Conservation (phyloP, 257 asterid species). For the Solanum bulbocastanum region DNA sequence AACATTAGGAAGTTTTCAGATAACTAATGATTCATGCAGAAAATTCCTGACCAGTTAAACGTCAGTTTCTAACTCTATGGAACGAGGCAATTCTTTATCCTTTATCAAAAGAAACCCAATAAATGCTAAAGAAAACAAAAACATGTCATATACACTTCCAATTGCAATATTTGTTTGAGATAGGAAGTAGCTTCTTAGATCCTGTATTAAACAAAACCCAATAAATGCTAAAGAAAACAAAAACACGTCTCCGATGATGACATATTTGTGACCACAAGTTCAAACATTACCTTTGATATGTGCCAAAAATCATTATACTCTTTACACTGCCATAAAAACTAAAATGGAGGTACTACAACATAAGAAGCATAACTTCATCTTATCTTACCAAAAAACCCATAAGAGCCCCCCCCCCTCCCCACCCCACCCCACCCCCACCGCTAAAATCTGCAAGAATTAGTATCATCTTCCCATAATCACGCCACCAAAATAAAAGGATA, state of each 20-base stretch:
- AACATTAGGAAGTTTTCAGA: not conserved
- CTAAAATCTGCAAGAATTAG: not conserved
- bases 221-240: not conserved
- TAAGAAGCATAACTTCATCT: not conserved
- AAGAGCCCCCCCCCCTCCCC: not conserved
- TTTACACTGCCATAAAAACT: not conserved
- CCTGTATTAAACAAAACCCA: not conserved
- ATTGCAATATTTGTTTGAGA: not conserved
- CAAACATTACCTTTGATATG: not conserved
- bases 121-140: not conserved
- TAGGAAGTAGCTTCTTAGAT: not conserved
- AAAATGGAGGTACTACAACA: not conserved
- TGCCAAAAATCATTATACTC: not conserved
- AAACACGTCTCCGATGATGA: not conserved
- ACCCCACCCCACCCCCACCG: not conserved
- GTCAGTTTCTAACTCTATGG: not conserved
- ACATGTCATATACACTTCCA: not conserved
- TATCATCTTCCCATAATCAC: not conserved
- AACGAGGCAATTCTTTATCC: not conserved
- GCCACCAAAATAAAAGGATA: not conserved
- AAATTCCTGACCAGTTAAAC: not conserved
- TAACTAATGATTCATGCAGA: not conserved
- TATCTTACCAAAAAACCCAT: not conserved
- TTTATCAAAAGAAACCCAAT: not conserved
- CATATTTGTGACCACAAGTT: not conserved